phyloP scores from a whole-genome alignment of 257 asterid species.

The Capsicum baccatum region DNA sequence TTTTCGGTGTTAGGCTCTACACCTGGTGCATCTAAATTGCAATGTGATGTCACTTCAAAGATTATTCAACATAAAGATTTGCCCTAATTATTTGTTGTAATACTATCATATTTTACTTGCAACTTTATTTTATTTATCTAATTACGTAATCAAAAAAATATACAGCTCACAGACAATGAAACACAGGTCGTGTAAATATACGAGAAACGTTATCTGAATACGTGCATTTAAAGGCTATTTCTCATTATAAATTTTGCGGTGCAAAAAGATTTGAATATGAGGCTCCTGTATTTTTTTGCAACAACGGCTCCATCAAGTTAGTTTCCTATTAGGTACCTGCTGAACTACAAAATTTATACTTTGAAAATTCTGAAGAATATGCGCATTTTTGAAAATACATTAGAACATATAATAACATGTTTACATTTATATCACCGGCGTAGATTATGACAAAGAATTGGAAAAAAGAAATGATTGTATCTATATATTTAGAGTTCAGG shows the following conservation, averaged over 20 bases:
- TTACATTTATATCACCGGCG: background rate
- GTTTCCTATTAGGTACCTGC: background rate
- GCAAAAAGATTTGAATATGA: background rate
- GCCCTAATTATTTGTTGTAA: background rate
- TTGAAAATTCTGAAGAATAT: no score
- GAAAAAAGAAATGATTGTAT: no score
- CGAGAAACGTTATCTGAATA: background rate
- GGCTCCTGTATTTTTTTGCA: background rate
- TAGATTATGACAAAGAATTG: background rate
- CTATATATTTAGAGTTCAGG: background rate
- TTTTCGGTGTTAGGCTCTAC: background rate
- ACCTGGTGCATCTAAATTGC: background rate
- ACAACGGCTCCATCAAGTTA: background rate
- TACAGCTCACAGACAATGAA: background rate
- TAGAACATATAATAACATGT: no score
- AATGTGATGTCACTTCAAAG: background rate
- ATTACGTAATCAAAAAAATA: no score
- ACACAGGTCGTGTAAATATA: background rate
- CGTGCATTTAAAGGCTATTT: no score
- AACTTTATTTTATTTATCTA: no score
- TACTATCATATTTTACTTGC: no score
- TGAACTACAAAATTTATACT: no score
- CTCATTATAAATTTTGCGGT: no score
- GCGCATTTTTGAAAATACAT: background rate
- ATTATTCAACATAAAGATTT: no score